These are phyloP conservation scores for Zarea fungicola DNA, from an alignment of 2,329 filamentous ascomycete species.

Conservation along the genomic window DNA sequence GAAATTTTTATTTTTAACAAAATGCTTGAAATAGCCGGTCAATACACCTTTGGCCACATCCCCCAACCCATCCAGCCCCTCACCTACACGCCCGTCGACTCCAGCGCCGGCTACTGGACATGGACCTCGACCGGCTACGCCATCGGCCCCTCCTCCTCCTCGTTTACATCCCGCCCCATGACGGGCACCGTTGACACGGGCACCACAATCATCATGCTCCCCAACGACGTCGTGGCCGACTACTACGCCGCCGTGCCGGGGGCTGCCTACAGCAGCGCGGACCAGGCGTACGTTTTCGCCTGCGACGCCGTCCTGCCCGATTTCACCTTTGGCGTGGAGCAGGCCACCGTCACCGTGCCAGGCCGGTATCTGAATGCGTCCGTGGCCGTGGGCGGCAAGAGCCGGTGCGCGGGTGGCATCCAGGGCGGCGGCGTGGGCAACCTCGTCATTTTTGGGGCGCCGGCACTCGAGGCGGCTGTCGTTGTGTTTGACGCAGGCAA, in stretches of 20 bases:
- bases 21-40: conserved; percentile 44
- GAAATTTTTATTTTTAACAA: neutral
- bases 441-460: conserved; percentile 10
- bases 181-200: conserved; percentile 52
- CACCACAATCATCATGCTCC: conserved; percentile 57
- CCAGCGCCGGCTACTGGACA: conserved; percentile 62
- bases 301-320: conserved; percentile 36
- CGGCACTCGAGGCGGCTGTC: conserved; percentile 5
- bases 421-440: conserved; percentile 1
- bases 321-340: conserved; percentile 45
- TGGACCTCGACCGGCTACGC: conserved; percentile 21
- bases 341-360: conserved; percentile 18
- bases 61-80: conserved; percentile 56
- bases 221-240: conserved; percentile 41
- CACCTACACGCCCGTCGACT: conserved; percentile 52
- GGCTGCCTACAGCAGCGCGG: neutral
- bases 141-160: conserved; percentile 13
- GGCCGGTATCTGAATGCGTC: neutral
- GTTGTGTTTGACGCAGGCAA: conserved; percentile 7
- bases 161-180: conserved; percentile 32
- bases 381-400: neutral
- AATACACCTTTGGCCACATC: conserved; percentile 70
- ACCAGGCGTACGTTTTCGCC: conserved; percentile 33
- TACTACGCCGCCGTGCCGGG: conserved; percentile 36
- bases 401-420: conserved; percentile 6